A percentile compares a stretch with the other conserved stretches of the same genome.
These are phyloP conservation scores for sweet orange (Citrus sinensis) DNA, from an alignment of 345 rosid genomes.

Conservation along the genomic window DNA sequence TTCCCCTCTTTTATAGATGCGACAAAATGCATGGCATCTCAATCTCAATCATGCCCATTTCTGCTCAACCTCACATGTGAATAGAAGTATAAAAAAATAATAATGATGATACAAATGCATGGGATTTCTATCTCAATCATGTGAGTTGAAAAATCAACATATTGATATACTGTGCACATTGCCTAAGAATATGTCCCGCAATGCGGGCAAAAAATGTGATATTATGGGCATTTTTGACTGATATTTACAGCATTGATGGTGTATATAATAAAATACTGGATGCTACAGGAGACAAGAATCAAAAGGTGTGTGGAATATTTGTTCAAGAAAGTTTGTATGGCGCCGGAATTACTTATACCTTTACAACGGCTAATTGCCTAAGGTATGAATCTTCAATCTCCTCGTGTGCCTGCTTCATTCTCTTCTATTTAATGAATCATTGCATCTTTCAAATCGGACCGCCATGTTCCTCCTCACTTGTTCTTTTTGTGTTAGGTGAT, in stretches of 20 bases:
- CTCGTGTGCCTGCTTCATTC: background rate
- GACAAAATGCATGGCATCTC: background rate
- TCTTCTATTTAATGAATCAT: background rate
- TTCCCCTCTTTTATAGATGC: background rate
- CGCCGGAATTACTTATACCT: constrained; percentile 35
- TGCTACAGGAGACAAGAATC: constrained; percentile 36
- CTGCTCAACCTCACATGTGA: background rate
- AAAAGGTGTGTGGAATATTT: constrained; percentile 31
- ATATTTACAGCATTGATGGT: background rate
- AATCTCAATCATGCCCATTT: background rate
- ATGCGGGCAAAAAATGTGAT: background rate
- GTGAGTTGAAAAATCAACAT: background rate
- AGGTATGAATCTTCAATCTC: constrained; percentile 26
- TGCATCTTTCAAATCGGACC: background rate
- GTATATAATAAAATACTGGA: background rate
- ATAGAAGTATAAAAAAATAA: background rate
- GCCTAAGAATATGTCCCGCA: background rate
- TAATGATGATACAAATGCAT: background rate
- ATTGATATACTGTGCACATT: background rate
- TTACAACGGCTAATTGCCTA: constrained; percentile 50
- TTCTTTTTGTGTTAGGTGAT: background rate
- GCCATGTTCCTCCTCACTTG: background rate
- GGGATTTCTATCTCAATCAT: background rate
- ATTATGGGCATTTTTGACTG: background rate
- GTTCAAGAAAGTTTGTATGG: constrained; percentile 43